Evolutionary conservation across 305 asterid genomes (phyloP), one percentile per base, ranked within the genome.

Genomic region (Fraxinus dipetala): DNA sequence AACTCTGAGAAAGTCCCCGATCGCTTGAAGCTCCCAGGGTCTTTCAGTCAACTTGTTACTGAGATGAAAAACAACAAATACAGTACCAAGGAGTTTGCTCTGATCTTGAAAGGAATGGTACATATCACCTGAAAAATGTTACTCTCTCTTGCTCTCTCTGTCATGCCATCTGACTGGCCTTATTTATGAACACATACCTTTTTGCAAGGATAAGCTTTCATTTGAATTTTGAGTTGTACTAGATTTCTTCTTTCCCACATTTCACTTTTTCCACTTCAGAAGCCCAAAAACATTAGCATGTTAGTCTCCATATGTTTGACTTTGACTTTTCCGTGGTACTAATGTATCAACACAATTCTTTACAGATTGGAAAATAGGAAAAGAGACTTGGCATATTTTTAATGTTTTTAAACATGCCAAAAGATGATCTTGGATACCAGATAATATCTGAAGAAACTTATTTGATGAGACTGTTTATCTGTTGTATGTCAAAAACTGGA

Each of bases 81-180:
- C 81, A 90, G 87, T 54, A 84, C 97, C 40, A 94, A 93, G 91
- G 98, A 96, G 83, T 94, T 96, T 83, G 97, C 97, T 79, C 84
- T 93, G 83, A 89, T 96, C 86, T 88, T 96, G 86, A 96, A 94
- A 85, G 99, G 98, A 88, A 96, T 96, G 99, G 99, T 96, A 88
- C 69, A 89, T 77, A 35, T 74, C 79, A 43, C 70, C 65, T 78
- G 18, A 26, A 69, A 69, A 69, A 14, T 69, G 11, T 69, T 30
- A 6, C 35, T 40, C 54, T 72, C 73, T 65, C 7, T 69, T 14
- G 7, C 35, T 32, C 63, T 72, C 73, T 65, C 2, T 26, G 8
- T 72, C 76, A 63, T 78, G 63, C 51, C 80, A 81, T 80, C 76
- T 51, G 22, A 51, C 8, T 1, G 79, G 80, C 67, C 84, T 24